phyloP scores from a whole-genome alignment of 2,329 filamentous ascomycete species.

The Hypoxylon sp. region DNA sequence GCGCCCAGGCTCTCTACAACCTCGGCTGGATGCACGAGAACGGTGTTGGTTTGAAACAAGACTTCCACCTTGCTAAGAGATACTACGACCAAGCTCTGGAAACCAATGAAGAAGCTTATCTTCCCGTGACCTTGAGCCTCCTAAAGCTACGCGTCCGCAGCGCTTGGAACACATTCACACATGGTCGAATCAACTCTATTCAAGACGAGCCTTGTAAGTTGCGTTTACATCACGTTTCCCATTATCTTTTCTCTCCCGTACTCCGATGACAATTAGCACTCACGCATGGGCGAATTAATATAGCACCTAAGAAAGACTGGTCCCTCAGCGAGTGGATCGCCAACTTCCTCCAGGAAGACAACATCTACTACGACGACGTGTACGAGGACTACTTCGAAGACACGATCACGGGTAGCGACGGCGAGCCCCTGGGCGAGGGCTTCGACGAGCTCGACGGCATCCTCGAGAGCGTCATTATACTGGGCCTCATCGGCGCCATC shows the following conservation, averaged over 20 bases:
- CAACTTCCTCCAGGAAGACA: constrained; percentile 82
- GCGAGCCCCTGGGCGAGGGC: constrained; percentile 64
- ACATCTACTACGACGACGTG: constrained; percentile 70
- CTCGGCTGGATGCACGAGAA: constrained; percentile 99
- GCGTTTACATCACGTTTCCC: background rate
- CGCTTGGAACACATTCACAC: constrained; percentile 93
- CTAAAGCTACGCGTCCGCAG: constrained; percentile 86
- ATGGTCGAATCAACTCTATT: constrained; percentile 92
- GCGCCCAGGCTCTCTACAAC: constrained; percentile 96
- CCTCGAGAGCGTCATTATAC: constrained; percentile 85
- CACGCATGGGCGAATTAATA: constrained; percentile 4
- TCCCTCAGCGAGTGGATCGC: constrained; percentile 87
- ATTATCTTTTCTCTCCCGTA: background rate
- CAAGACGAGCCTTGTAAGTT: constrained; percentile 86
- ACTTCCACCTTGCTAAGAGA: constrained; percentile 96
- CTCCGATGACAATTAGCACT: constrained; percentile 43
- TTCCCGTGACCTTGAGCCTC: constrained; percentile 89
- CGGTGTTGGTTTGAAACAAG: constrained; percentile 89
- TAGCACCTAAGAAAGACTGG: constrained; percentile 77
- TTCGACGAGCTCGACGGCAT: constrained; percentile 80
- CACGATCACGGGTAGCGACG: constrained; percentile 66
- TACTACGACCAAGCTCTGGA: constrained; percentile 94
- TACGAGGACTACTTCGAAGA: constrained; percentile 69
- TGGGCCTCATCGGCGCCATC: constrained; percentile 79
- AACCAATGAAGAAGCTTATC: constrained; percentile 91